Percentiles rank a stretch among this genome's conserved stretches.
These are phyloP conservation scores for Chalaropsis thielavioides DNA, from an alignment of 2,329 filamentous ascomycete genomes.

Conservation along the genomic window DNA sequence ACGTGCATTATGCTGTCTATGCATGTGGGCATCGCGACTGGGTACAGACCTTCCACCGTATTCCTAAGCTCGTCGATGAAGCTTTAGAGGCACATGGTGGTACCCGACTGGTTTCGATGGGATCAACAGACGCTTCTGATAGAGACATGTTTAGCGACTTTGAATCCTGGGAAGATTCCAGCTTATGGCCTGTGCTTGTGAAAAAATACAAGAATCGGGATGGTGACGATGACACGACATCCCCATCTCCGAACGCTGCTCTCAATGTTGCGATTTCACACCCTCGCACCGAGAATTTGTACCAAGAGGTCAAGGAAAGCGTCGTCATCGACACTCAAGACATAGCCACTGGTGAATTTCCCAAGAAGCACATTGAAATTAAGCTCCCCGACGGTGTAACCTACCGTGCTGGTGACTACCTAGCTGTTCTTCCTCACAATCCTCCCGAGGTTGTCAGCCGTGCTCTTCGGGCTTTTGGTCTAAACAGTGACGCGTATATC, in stretches of 20 bases:
- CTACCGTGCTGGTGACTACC: slow-evolving; percentile 63
- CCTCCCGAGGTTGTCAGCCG: slow-evolving; percentile 45
- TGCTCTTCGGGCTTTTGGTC: slow-evolving; percentile 48
- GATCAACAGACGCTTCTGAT: slow-evolving; percentile 44
- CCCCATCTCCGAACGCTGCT: slow-evolving; percentile 15
- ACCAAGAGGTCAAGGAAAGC: slow-evolving; percentile 49
- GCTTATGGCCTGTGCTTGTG: slow-evolving; percentile 36
- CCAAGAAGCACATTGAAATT: slow-evolving; percentile 53
- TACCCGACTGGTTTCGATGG: slow-evolving; percentile 30
- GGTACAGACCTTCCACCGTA: slow-evolving; percentile 48
- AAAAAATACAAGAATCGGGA: slow-evolving; percentile 34
- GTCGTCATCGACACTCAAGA: slow-evolving; percentile 39
- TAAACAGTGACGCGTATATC: slow-evolving; percentile 55
- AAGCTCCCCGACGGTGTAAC: slow-evolving; percentile 49
- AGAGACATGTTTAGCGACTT: slow-evolving; percentile 54
- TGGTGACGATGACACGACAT: slow-evolving; percentile 22
- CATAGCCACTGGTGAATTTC: slow-evolving; percentile 36
- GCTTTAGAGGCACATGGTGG: slow-evolving; percentile 30
- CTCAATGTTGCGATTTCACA: slow-evolving; percentile 36
- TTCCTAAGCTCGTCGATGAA: slow-evolving; percentile 49
- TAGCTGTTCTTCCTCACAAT: slow-evolving; percentile 60
- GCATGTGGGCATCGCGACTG: slow-evolving; percentile 46
- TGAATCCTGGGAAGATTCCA: slow-evolving; percentile 50
- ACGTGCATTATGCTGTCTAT: slow-evolving; percentile 52
- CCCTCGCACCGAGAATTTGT: slow-evolving; percentile 41